phyloP scores from a whole-genome alignment of 176 grass and related monocot species.

The Secale cereale region DNA sequence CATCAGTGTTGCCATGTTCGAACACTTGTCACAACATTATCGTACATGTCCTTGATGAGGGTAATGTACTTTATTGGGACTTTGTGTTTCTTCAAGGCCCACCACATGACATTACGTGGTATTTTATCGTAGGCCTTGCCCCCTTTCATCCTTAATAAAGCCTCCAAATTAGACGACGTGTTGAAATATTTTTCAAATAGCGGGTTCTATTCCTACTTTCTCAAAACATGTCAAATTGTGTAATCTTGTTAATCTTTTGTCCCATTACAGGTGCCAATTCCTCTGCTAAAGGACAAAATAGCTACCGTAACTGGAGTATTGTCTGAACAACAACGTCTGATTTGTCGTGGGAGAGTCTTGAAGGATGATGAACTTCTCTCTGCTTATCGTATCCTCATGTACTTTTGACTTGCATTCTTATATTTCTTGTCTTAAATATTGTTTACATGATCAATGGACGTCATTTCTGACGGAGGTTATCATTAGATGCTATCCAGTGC shows the following conservation, averaged over 20 bases:
- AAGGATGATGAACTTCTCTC: conserved; percentile 97
- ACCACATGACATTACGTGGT: no score
- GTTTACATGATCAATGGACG: not conserved
- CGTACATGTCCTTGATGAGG: no score
- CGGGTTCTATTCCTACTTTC: conserved; percentile 18
- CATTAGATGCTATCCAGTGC: not conserved
- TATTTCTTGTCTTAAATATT: not conserved
- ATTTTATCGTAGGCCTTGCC: no score
- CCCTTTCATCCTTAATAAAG: not conserved
- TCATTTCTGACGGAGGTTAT: not conserved
- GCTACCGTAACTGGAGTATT: conserved; percentile 84
- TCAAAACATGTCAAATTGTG: not conserved
- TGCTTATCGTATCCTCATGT: conserved; percentile 84
- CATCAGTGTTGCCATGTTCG: no score
- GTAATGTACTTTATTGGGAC: no score
- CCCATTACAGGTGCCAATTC: conserved; percentile 76
- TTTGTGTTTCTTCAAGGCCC: no score
- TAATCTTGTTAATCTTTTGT: conserved; percentile 6
- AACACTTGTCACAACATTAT: no score
- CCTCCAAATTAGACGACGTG: not conserved
- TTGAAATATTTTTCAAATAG: conserved; percentile 9
- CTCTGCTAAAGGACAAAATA: conserved; percentile 93
- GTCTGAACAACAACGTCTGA: conserved; percentile 90
- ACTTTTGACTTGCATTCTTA: conserved; percentile 17
- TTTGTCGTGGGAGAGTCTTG: conserved; percentile 88